phyloP scores from a whole-genome alignment of 2,329 filamentous ascomycete species.

The Capronia americana region DNA sequence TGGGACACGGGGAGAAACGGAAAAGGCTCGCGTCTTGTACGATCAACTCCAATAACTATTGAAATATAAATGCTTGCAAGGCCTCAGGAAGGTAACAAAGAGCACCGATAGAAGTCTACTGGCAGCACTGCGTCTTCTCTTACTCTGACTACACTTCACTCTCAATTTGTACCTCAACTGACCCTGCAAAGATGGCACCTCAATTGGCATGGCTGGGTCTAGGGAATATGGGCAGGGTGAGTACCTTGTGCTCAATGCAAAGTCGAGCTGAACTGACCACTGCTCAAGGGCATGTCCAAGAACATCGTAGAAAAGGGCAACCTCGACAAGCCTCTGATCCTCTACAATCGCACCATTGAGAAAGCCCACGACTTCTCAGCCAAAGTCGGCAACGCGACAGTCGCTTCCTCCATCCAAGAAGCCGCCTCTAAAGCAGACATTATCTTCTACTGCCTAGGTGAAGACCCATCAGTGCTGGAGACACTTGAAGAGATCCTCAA shows the following conservation, averaged over 20 bases:
- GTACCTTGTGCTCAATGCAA: constrained; percentile 40
- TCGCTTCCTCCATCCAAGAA: constrained; percentile 68
- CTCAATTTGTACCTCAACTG: not conserved
- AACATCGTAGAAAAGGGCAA: constrained; percentile 81
- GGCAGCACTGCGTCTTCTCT: not conserved
- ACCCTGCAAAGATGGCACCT: constrained; percentile 38
- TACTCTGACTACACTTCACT: not conserved
- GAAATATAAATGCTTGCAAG: constrained; percentile 3
- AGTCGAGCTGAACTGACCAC: not conserved
- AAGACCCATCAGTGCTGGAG: constrained; percentile 74
- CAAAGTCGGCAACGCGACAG: constrained; percentile 61
- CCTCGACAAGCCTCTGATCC: constrained; percentile 72
- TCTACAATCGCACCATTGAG: constrained; percentile 67
- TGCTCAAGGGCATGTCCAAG: constrained; percentile 76
- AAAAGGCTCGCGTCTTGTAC: constrained; percentile 8
- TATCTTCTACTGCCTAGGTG: constrained; percentile 79
- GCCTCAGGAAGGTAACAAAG: not conserved
- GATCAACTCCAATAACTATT: not conserved
- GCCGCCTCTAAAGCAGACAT: constrained; percentile 74
- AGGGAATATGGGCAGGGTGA: constrained; percentile 84
- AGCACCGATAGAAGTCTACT: not conserved
- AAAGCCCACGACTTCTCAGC: constrained; percentile 59
- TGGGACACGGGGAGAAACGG: constrained; percentile 15
- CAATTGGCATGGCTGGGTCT: constrained; percentile 80
- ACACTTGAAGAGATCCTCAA: constrained; percentile 66